These are phyloP conservation scores for Spinellus fusiger DNA, from an alignment of 192 early-diverging fungal species.

Conservation along the genomic window DNA sequence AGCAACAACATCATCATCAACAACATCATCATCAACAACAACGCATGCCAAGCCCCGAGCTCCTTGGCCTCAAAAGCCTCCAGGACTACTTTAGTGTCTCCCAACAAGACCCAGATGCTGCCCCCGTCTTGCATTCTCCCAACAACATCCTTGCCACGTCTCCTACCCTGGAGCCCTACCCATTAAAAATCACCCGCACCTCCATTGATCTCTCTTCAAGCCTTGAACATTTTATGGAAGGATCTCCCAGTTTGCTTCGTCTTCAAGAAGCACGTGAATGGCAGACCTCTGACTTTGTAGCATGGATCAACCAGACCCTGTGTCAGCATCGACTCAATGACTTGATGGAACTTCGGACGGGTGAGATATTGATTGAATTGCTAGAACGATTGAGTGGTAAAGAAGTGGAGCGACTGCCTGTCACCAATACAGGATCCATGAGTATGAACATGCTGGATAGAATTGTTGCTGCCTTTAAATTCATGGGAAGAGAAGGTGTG, in stretches of 20 bases:
- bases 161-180: no score
- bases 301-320: slow-evolving; percentile 40
- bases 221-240: no score
- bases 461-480: slow-evolving; percentile 45
- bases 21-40: neutral
- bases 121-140: no score
- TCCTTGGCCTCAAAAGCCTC: no score
- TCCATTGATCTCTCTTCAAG: no score
- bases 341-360: slow-evolving; percentile 36
- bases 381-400: slow-evolving; percentile 43
- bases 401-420: slow-evolving; percentile 37
- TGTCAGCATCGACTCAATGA: slow-evolving; percentile 24
- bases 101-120: no score
- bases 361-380: slow-evolving; percentile 40
- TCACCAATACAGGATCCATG: slow-evolving; percentile 22
- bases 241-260: neutral
- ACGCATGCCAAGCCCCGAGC: neutral
- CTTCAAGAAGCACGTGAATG: neutral
- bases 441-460: slow-evolving; percentile 48
- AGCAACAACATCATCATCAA: neutral
- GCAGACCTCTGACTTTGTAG: slow-evolving; percentile 26
- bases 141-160: no score
- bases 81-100: no score
- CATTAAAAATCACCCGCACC: no score
- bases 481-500: slow-evolving; percentile 47